phyloP scores from a whole-genome alignment of 2,329 filamentous ascomycete species.

The Microsporum ferrugineum region DNA sequence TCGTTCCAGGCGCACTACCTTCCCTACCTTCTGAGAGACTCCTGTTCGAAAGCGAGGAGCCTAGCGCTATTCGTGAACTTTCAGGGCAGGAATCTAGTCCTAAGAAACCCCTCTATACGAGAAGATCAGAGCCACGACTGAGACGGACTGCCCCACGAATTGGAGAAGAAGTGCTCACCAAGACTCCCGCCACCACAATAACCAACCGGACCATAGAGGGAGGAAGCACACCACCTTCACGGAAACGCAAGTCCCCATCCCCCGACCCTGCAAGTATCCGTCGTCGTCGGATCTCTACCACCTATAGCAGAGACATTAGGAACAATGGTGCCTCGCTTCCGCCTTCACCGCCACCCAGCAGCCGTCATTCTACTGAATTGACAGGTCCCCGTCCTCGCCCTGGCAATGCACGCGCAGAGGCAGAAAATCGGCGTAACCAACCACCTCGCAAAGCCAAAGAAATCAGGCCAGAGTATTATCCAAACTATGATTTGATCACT shows the following conservation, averaged over 20 bases:
- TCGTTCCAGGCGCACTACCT: conserved; percentile 34
- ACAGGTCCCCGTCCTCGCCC: not conserved
- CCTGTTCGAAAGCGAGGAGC: conserved; percentile 19
- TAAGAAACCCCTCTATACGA: conserved; percentile 1
- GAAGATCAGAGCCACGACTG: conserved; percentile 1
- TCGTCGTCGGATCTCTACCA: not conserved
- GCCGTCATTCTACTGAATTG: not conserved
- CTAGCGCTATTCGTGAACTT: not conserved
- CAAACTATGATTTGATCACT: not conserved
- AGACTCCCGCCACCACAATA: not conserved
- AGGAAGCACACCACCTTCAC: not conserved
- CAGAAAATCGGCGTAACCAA: conserved; percentile 4
- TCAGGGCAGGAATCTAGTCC: not conserved
- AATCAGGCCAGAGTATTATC: not conserved
- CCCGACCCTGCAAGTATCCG: not conserved
- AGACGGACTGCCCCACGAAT: not conserved
- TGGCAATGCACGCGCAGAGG: not conserved
- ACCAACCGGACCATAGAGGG: not conserved
- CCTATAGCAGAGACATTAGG: not conserved
- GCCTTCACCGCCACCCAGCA: not conserved
- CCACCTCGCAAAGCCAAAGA: conserved; percentile 10
- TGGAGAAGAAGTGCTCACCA: not conserved
- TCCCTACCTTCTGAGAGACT: conserved; percentile 38
- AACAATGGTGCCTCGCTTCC: not conserved
- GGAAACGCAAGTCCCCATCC: conserved; percentile 5